phyloP scores from a whole-genome alignment of 2,329 filamentous ascomycete genomes.

The Nannizzia gypsea region DNA sequence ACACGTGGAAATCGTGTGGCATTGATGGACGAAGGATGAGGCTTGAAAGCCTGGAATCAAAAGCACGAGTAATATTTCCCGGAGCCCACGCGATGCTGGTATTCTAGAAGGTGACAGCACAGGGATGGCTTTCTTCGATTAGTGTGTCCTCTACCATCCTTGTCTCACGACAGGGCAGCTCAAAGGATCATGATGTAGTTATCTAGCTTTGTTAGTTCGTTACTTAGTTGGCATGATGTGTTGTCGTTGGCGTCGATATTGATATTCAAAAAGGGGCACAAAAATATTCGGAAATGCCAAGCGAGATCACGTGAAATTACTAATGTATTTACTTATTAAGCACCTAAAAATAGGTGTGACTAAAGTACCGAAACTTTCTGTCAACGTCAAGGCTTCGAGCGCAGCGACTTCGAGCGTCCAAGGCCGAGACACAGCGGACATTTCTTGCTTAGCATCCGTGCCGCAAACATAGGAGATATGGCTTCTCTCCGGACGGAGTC shows the following conservation, averaged over 20 bases:
- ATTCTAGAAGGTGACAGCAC: neutral
- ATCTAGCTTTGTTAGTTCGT: no score
- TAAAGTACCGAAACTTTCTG: neutral
- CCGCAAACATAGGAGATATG: neutral
- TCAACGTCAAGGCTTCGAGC: neutral
- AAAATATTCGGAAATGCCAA: no score
- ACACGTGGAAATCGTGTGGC: neutral
- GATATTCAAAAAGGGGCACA: neutral
- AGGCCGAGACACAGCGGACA: slow-evolving; percentile 1
- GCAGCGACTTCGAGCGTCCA: neutral
- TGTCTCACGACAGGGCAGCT: neutral
- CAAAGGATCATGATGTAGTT: neutral
- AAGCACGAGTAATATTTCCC: neutral
- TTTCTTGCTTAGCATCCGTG: slow-evolving; percentile 1
- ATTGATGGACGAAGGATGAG: neutral
- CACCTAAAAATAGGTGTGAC: neutral
- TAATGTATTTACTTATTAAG: neutral
- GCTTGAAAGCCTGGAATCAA: neutral
- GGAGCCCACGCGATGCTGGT: neutral
- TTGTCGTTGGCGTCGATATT: neutral
- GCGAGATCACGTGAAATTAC: neutral
- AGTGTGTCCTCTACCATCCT: neutral
- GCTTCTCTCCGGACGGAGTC: slow-evolving; percentile 1
- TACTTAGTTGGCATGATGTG: no score
- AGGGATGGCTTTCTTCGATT: neutral